Percentiles rank a stretch among this genome's conserved stretches.
These are phyloP conservation scores for Geoglossum cookeanum DNA, from an alignment of 2,329 filamentous ascomycete species.

Conservation along the genomic window DNA sequence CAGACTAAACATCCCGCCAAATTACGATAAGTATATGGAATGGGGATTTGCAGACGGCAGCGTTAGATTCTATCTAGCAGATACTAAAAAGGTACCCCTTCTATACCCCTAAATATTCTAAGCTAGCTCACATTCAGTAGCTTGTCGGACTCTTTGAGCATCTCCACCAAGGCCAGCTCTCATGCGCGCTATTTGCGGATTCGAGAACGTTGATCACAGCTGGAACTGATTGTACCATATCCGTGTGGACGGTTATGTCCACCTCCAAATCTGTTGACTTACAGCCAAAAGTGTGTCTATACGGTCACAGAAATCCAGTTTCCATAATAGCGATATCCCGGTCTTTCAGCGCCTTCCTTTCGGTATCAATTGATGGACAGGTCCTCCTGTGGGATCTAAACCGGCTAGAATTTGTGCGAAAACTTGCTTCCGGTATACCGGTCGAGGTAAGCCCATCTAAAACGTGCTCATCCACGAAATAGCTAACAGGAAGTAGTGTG, in stretches of 20 bases:
- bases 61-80: slow-evolving; percentile 73
- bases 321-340: slow-evolving; percentile 68
- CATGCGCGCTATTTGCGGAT: slow-evolving; percentile 66
- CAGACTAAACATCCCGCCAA: slow-evolving; percentile 67
- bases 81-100: slow-evolving; percentile 47
- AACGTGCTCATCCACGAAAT: not conserved
- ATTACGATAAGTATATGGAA: slow-evolving; percentile 79
- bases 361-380: slow-evolving; percentile 62
- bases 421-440: slow-evolving; percentile 38
- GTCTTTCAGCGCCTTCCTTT: slow-evolving; percentile 74
- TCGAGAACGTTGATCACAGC: slow-evolving; percentile 81
- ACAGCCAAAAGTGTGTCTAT: slow-evolving; percentile 58
- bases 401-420: slow-evolving; percentile 66
- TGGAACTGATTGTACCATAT: slow-evolving; percentile 80
- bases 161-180: slow-evolving; percentile 77
- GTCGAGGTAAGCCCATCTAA: slow-evolving; percentile 22
- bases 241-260: slow-evolving; percentile 56
- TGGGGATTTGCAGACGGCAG: slow-evolving; percentile 93
- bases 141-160: slow-evolving; percentile 82
- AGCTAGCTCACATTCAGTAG: slow-evolving; percentile 12
- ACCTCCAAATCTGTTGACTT: slow-evolving; percentile 57
- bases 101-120: not conserved
- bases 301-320: slow-evolving; percentile 75
- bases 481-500: slow-evolving; percentile 38
- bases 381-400: slow-evolving; percentile 92